Percentiles rank a stretch among this genome's conserved stretches.
phyloP scores from a whole-genome alignment of 164 flowering plant species.

The Stephania cephalantha region DNA sequence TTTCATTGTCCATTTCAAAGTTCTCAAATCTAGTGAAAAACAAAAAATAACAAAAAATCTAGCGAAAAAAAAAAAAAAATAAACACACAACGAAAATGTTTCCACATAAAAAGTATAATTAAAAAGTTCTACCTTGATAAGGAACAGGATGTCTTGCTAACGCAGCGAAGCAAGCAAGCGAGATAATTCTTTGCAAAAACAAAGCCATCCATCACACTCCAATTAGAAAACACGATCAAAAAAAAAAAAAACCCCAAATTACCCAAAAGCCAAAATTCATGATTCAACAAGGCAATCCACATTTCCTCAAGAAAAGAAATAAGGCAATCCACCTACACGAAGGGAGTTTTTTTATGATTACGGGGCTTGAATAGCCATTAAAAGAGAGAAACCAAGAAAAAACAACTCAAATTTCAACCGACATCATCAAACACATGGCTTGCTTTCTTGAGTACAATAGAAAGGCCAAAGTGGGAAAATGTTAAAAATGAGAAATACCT shows the following conservation, averaged over 20 bases:
- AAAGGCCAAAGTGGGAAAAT: background rate
- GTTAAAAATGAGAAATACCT: background rate
- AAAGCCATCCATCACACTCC: too few relatives aligned
- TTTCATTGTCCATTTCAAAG: too few relatives aligned
- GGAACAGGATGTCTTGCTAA: background rate
- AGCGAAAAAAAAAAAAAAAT: too few relatives aligned
- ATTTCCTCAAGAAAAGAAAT: too few relatives aligned
- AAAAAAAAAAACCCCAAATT: background rate
- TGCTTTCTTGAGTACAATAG: background rate
- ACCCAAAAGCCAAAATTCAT: background rate
- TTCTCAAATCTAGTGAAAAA: too few relatives aligned
- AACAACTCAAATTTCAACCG: background rate
- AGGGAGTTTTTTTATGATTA: too few relatives aligned
- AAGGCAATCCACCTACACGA: too few relatives aligned
- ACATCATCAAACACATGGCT: background rate
- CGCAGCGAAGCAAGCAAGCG: background rate
- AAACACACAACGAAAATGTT: too few relatives aligned
- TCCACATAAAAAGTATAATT: too few relatives aligned
- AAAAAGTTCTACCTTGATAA: conserved; percentile 21
- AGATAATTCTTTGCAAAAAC: background rate
- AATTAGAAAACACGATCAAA: too few relatives aligned
- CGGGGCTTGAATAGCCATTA: background rate
- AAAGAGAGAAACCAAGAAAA: background rate
- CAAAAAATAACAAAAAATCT: too few relatives aligned
- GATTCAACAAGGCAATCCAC: background rate